A percentile compares a stretch with the other conserved stretches of the same genome.
These are phyloP conservation scores for Lactifluus echinatus DNA, from an alignment of 768 basidiomycete genomes.

Conservation along the genomic window DNA sequence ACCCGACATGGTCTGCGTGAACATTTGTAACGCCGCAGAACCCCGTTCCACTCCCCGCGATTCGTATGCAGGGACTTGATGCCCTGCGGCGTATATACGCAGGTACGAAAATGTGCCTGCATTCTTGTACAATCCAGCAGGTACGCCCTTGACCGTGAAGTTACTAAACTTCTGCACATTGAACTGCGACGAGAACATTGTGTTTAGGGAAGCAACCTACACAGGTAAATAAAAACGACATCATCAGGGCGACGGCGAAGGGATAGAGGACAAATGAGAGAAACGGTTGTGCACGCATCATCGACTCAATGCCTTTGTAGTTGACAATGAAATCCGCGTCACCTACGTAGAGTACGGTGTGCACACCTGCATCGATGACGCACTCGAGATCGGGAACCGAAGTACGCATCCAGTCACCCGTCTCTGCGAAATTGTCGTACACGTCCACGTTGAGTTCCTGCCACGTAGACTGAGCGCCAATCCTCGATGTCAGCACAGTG, in stretches of 20 bases:
- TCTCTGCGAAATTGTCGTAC: constrained; percentile 39
- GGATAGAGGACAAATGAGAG: neutral
- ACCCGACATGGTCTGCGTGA: no score
- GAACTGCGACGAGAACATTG: constrained; percentile 36
- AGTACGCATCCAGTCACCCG: constrained; percentile 52
- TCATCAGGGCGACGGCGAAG: neutral
- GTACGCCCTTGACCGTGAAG: constrained; percentile 43
- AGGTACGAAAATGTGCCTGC: constrained; percentile 51
- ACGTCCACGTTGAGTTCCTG: constrained; percentile 33
- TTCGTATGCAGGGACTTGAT: constrained; percentile 28
- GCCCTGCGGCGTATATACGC: constrained; percentile 38
- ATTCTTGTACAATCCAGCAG: constrained; percentile 47
- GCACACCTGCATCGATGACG: constrained; percentile 49
- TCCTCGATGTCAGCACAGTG: constrained; percentile 29
- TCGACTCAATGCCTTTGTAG: constrained; percentile 46
- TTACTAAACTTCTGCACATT: constrained; percentile 36
- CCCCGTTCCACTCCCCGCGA: constrained; percentile 24
- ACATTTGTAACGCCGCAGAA: constrained; percentile 27
- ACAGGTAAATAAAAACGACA: neutral
- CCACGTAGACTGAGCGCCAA: constrained; percentile 41
- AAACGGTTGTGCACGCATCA: constrained; percentile 30
- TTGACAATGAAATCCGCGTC: constrained; percentile 51
- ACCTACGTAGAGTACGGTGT: constrained; percentile 45
- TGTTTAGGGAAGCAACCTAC: constrained; percentile 42
- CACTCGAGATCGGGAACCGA: constrained; percentile 41